Conservation (phyloP, 2,329 filamentous ascomycete genomes). For the Trichophyton verrucosum region DNA sequence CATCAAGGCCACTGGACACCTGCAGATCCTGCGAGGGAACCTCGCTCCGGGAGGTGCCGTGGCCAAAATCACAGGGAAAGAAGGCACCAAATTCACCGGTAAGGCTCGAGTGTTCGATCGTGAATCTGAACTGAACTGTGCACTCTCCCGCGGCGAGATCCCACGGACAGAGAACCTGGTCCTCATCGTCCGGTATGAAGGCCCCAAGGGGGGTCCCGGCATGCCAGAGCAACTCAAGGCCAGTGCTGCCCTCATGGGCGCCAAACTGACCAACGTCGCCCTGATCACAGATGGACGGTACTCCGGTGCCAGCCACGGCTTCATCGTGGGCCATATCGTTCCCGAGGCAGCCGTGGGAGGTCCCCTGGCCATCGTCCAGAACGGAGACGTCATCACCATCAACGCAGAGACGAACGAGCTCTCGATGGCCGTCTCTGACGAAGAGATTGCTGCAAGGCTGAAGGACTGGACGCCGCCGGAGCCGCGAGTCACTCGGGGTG, state of each 20-base stretch:
- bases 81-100: constrained; percentile 71
- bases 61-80: constrained; percentile 93
- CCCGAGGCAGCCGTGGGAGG: constrained; percentile 78
- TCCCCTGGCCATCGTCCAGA: constrained; percentile 67
- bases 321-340: constrained; percentile 86
- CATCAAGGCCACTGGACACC: constrained; percentile 75
- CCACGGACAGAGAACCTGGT: constrained; percentile 70
- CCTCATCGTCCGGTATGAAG: constrained; percentile 83
- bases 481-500: constrained; percentile 65
- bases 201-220: constrained; percentile 81
- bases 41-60: constrained; percentile 80
- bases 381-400: constrained; percentile 71
- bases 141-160: constrained; percentile 59
- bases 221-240: constrained; percentile 91
- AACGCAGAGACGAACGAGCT: constrained; percentile 65
- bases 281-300: constrained; percentile 72
- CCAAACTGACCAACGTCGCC: constrained; percentile 72
- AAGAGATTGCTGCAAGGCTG: constrained; percentile 55
- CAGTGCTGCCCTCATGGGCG: constrained; percentile 83
- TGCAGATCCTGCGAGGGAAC: constrained; percentile 79
- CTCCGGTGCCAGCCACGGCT: constrained; percentile 69
- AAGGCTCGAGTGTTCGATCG: constrained; percentile 77
- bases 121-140: constrained; percentile 63
- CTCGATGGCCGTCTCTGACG: constrained; percentile 58
- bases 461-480: constrained; percentile 58